Conservation (phyloP, 1,284 basidiomycete species). For the Anthracocystis setariae region DNA sequence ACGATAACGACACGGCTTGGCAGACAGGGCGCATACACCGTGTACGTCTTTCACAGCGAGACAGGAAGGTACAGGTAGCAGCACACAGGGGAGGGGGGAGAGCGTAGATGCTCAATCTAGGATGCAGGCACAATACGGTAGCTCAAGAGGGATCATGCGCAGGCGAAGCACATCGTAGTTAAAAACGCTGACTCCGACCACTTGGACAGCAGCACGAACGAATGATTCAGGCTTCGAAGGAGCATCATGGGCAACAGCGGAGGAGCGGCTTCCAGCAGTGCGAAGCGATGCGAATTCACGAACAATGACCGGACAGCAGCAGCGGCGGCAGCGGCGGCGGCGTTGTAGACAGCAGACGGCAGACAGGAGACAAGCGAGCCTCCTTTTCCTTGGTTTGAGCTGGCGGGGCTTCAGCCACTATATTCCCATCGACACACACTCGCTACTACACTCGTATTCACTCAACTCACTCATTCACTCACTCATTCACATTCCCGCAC, state of each 20-base stretch:
- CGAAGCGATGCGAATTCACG: not conserved
- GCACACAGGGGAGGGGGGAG: not conserved
- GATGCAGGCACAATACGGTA: conserved; percentile 5
- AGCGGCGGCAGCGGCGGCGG: no score
- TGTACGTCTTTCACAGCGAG: not conserved
- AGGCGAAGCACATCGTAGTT: conserved; percentile 1
- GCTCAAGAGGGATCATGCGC: not conserved
- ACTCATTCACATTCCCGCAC: not conserved
- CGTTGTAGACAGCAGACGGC: no score
- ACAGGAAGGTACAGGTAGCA: conserved; percentile 3
- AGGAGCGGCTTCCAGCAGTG: conserved; percentile 6
- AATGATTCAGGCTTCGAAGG: no score
- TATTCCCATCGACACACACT: not conserved
- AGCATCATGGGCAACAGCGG: conserved; percentile 1
- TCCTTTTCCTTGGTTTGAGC: not conserved
- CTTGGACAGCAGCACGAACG: conserved; percentile 3
- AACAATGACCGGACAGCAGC: not conserved
- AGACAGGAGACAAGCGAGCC: not conserved
- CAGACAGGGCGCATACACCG: not conserved
- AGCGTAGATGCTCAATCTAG: conserved; percentile 37
- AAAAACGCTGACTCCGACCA: conserved; percentile 11
- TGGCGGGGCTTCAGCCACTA: conserved; percentile 12
- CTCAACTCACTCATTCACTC: not conserved
- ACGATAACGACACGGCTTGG: not conserved
- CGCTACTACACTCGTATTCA: not conserved